These are phyloP conservation scores for Suillus hirtellus DNA, from an alignment of 768 basidiomycete species.

Conservation along the genomic window DNA sequence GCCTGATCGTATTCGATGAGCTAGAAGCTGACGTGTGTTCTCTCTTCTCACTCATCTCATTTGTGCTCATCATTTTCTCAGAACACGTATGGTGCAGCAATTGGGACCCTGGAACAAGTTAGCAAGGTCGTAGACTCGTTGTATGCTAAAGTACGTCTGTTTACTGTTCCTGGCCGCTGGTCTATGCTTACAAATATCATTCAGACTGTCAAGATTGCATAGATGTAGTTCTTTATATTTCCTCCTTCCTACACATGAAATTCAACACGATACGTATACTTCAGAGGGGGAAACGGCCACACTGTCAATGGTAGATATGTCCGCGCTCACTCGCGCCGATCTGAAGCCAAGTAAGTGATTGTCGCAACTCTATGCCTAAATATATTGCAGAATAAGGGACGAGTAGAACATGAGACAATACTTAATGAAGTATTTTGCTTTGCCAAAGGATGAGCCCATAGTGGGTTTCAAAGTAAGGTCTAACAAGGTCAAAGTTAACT, in stretches of 20 bases:
- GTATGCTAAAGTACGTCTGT: conserved; percentile 70
- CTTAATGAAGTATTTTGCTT: too few relatives aligned
- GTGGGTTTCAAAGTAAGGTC: too few relatives aligned
- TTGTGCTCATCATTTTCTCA: conserved; percentile 31
- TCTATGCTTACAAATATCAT: neutral
- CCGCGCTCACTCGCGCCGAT: neutral
- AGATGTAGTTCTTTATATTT: conserved; percentile 9
- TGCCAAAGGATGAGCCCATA: too few relatives aligned
- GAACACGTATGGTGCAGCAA: conserved; percentile 87
- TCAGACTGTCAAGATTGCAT: conserved; percentile 48
- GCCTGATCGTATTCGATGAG: conserved; percentile 88
- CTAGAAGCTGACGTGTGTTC: conserved; percentile 77
- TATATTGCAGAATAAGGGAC: neutral
- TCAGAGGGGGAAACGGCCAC: neutral
- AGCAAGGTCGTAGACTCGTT: conserved; percentile 92
- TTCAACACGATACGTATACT: neutral
- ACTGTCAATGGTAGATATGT: neutral
- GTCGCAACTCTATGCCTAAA: neutral
- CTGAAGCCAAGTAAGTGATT: neutral
- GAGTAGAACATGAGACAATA: neutral
- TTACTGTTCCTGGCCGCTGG: neutral
- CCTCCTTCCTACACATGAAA: neutral
- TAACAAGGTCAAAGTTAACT: too few relatives aligned
- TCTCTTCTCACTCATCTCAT: neutral
- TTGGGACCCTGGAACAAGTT: conserved; percentile 87